Conservation (phyloP, 148 eudicot genomes). For the Rhododendron ferrugineum region DNA sequence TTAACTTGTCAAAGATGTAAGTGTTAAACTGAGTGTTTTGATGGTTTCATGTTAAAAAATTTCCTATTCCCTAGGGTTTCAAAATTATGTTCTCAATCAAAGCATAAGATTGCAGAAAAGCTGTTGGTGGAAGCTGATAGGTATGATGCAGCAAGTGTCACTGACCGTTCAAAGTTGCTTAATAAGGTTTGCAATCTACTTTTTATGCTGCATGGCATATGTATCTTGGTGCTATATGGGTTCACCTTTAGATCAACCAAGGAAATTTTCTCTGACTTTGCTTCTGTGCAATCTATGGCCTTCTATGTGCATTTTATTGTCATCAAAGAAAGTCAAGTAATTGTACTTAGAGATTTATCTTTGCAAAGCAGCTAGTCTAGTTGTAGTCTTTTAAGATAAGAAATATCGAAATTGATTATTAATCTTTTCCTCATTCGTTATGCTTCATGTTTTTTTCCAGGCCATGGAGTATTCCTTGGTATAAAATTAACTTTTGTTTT, state of each 20-base stretch:
- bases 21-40: constrained; percentile 7
- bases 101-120: constrained; percentile 54
- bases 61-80: constrained; percentile 41
- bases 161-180: constrained; percentile 35
- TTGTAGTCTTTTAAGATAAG: neutral
- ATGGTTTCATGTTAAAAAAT: constrained; percentile 49
- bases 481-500: neutral
- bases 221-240: neutral
- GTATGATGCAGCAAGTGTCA: constrained; percentile 35
- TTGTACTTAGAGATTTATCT: neutral
- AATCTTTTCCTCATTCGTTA: neutral
- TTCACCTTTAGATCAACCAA: neutral
- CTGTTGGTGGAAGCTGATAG: constrained; percentile 44
- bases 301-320: neutral
- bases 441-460: neutral
- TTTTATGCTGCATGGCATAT: neutral
- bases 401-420: neutral
- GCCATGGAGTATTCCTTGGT: neutral
- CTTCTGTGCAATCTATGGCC: neutral
- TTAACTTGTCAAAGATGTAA: neutral
- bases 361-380: constrained; percentile 3
- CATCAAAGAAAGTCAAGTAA: neutral
- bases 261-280: neutral
- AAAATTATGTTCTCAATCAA: constrained; percentile 51
- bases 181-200: constrained; percentile 33